Conservation (phyloP, 495 filamentous ascomycete species). For the Penicillium argentinense region DNA sequence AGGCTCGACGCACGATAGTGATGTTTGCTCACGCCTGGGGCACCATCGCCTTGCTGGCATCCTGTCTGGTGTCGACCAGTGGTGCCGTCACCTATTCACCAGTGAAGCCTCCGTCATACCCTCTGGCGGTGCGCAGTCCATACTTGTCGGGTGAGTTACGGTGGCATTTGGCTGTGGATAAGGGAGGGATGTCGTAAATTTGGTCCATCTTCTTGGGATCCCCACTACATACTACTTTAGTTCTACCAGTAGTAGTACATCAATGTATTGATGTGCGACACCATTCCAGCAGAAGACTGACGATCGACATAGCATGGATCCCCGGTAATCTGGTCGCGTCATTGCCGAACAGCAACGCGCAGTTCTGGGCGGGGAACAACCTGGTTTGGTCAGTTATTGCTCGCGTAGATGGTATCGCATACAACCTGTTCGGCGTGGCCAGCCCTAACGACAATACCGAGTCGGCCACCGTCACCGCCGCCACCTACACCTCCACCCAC, state of each 20-base stretch:
- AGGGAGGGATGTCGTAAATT: too few relatives aligned
- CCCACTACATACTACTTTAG: too few relatives aligned
- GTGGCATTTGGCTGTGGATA: too few relatives aligned
- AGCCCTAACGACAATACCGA: slow-evolving; percentile 17
- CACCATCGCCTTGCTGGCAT: slow-evolving; percentile 6
- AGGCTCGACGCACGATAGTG: slow-evolving; percentile 1
- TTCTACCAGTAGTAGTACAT: too few relatives aligned
- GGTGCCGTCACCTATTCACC: slow-evolving; percentile 30
- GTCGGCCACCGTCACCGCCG: slow-evolving; percentile 31
- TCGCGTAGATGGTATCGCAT: slow-evolving; percentile 40
- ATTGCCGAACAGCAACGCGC: slow-evolving; percentile 32
- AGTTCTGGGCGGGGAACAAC: slow-evolving; percentile 47
- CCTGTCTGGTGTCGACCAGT: slow-evolving; percentile 9
- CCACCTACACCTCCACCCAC: slow-evolving; percentile 42
- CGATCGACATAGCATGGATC: slow-evolving; percentile 40
- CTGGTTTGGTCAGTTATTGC: slow-evolving; percentile 45
- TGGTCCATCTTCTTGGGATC: too few relatives aligned
- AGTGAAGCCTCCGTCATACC: slow-evolving; percentile 40
- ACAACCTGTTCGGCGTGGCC: slow-evolving; percentile 45
- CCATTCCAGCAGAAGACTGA: too few relatives aligned
- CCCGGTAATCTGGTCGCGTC: slow-evolving; percentile 34
- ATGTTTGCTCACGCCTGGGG: slow-evolving; percentile 12
- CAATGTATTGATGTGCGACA: too few relatives aligned
- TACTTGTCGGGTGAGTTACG: slow-evolving; percentile 35
- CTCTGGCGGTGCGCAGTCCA: slow-evolving; percentile 41